Conservation (phyloP, 106 monocot species). For the Platanthera zijinensis region DNA sequence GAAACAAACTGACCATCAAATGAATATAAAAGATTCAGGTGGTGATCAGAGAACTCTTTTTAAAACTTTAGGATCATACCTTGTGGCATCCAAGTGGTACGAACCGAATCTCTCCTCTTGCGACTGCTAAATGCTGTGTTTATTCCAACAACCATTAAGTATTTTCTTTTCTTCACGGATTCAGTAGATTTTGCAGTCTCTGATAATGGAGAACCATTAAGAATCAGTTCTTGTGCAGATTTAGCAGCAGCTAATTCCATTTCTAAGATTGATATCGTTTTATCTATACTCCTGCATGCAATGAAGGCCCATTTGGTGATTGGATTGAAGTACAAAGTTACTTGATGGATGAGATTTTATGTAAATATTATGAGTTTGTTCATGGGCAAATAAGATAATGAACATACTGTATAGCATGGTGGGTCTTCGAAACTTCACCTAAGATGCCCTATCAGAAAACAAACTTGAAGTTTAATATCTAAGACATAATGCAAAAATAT, state of each 20-base stretch:
- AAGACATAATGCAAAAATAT: conserved; percentile 1
- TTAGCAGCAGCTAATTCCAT: conserved; percentile 76
- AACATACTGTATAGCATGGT: conserved; percentile 20
- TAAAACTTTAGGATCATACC: conserved; percentile 25
- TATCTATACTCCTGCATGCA: conserved; percentile 64
- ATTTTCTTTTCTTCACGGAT: conserved; percentile 32
- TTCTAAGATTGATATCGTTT: conserved; percentile 86
- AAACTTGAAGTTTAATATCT: conserved; percentile 6
- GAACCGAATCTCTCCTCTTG: conserved; percentile 88
- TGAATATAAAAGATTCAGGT: background rate
- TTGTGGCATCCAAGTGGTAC: conserved; percentile 94
- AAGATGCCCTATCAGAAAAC: conserved; percentile 2
- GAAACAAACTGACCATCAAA: background rate
- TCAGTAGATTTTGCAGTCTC: conserved; percentile 28
- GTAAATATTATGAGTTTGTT: background rate
- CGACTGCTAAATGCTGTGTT: conserved; percentile 99
- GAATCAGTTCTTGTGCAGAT: conserved; percentile 58
- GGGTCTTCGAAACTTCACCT: conserved; percentile 19
- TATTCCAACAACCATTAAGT: conserved; percentile 84
- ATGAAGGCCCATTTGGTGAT: background rate
- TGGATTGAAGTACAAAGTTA: background rate
- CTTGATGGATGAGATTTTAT: background rate
- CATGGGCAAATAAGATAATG: background rate
- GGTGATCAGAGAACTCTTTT: background rate
- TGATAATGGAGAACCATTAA: conserved; percentile 53